A percentile compares a stretch with the other conserved stretches of the same genome.
These are phyloP conservation scores for Diutina scorzettiae DNA, from an alignment of 1,139 yeast species.

Conservation along the genomic window DNA sequence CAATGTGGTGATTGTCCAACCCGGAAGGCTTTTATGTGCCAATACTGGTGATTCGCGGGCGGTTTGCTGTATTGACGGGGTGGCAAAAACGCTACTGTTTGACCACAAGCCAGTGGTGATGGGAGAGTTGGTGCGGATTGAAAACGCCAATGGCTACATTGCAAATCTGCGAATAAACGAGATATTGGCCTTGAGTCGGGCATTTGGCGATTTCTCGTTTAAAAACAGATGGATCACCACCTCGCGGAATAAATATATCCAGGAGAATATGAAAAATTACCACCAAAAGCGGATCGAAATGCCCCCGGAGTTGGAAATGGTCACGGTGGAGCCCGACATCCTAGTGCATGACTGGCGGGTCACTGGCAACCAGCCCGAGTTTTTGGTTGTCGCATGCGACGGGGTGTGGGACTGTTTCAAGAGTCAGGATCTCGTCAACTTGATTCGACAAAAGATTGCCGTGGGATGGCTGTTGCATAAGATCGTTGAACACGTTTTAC, in stretches of 20 bases:
- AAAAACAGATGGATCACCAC: constrained; percentile 30
- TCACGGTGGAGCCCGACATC: constrained; percentile 63
- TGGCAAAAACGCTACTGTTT: constrained; percentile 50
- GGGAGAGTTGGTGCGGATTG: constrained; percentile 66
- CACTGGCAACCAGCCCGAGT: constrained; percentile 35
- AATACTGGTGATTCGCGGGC: constrained; percentile 72
- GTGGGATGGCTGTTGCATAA: constrained; percentile 47
- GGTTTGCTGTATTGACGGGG: constrained; percentile 38
- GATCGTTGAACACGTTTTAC: constrained; percentile 46
- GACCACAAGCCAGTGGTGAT: constrained; percentile 70
- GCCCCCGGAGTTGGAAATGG: constrained; percentile 25
- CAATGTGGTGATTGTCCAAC: constrained; percentile 40
- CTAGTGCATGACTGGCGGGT: constrained; percentile 37
- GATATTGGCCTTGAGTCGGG: constrained; percentile 58
- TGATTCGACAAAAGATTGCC: constrained; percentile 46
- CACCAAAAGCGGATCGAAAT: constrained; percentile 8
- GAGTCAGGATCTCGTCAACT: constrained; percentile 38
- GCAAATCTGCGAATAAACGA: constrained; percentile 62
- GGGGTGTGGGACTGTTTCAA: constrained; percentile 76
- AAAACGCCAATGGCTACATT: constrained; percentile 64
- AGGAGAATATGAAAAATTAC: constrained; percentile 11
- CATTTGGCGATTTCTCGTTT: constrained; percentile 68
- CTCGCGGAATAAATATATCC: constrained; percentile 20
- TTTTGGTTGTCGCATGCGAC: constrained; percentile 60
- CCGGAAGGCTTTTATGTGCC: constrained; percentile 41